Base-by-base conservation (phyloP, 306 rosid genomes). In the Inga oerstediana region DNA sequence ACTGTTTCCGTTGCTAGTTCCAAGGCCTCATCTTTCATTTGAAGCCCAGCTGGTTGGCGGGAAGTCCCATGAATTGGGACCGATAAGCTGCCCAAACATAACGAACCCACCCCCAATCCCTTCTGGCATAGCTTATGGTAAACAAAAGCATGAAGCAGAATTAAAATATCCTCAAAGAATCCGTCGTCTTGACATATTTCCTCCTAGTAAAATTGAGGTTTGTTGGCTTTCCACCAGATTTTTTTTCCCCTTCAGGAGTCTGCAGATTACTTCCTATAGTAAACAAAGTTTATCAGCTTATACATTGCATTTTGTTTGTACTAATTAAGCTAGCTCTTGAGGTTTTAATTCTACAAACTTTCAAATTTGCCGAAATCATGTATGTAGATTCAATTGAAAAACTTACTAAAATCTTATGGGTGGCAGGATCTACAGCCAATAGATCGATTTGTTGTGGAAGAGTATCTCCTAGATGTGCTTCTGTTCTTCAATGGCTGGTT, bases 401-500 rank as follows among this genome's bases (percentile, higher is more conserved):
- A 32, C 39, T 74, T 22, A 59, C 52, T 70, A 75, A 74, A 58
- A 52, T 16, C 66, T 82, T 81, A 80, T 82, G 72, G 64, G 72
- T 94, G 83, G 65, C 97, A 97, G 99, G 99, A 97, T 69, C 59
- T 97, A 75, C 95, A 91, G 84, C 98, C 98, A 46, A 88, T 97
- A 77, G 99, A 97, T 82, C 93, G 93, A 68, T 97, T 91, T 83
- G 91, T 97, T 56, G 88, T 97, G 95, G 99, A 97, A 88, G 99
- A 97, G 85, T 97, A 92, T 90, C 94, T 97, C 65, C 90, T 97
- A 15, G 99, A 97, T 75, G 97, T 97, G 90, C 99, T 97, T 81
- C 89, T 88, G 80, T 97, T 87, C 94, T 91, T 97, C 86, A 97
- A 94, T 92, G 99, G 99, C 92, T 82, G 99, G 99, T 97, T 92